Evolutionary conservation across 169 alveolate genomes (phyloP), one percentile per base, ranked within the genome.

Genomic region (Cardiosporidium cionae): DNA sequence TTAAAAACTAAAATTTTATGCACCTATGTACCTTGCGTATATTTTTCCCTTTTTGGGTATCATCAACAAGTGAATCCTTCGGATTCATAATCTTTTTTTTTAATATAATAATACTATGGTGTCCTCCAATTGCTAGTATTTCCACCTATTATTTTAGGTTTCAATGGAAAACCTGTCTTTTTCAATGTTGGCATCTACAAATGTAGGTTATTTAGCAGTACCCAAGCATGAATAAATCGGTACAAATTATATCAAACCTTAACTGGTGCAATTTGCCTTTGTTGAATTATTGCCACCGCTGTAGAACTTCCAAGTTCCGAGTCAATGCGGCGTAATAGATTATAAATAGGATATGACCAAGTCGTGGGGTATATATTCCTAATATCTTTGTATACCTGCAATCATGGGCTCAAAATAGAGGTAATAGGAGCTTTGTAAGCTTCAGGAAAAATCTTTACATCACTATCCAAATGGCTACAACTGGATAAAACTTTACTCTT

Each of bases 331-430:
- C 37, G 71, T 63, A 86, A 52, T 27, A 86, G 62, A 22, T 63
- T 72, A 65, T 58, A 69, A 32, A 87, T 86, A 22, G 81, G 81
- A 64, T 65, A 33, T n/a, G 91, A 88, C 91, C 91, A 86, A 28
- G 91, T 74, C 7, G 82, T 82, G 32, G 89, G 85, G 33, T 86
- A 86, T 79, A 29, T 29, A 82, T 87, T 32, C 75, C 70, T 72
- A 70, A 76, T 5, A 76, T 70, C 0, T 62, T 23, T 58, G 74
- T 69, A 32, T 76, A 73, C 75, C 76, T n/a, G n/a, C n/a, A n/a
- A n/a, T n/a, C n/a, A n/a, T n/a, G n/a, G n/a, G n/a, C n/a, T n/a
- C n/a, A n/a, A n/a, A n/a, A n/a, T n/a, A n/a, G n/a, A n/a, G n/a
- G n/a, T n/a, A n/a, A n/a, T n/a, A n/a, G n/a, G n/a, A n/a, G n/a